Percentiles rank a stretch among this genome's conserved stretches.
Evolutionary conservation across 176 grass and related monocot genomes (phyloP).

Genomic region (Melocanna baccifera): DNA sequence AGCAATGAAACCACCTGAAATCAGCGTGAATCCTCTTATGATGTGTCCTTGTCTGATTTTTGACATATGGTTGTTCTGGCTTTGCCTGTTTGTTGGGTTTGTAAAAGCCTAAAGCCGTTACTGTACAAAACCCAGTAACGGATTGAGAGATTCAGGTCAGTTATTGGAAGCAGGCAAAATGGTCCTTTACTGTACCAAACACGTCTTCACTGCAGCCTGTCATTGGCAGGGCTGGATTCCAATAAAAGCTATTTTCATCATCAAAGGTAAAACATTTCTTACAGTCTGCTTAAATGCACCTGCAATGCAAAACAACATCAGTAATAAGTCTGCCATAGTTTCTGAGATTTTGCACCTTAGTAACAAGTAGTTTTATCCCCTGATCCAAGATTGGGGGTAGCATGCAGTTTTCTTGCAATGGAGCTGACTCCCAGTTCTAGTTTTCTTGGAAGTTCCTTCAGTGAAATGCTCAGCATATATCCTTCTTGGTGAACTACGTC

Average conservation of each 20-base stretch:
- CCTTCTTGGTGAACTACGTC: too few species aligned
- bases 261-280: background rate
- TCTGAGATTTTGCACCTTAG: background rate
- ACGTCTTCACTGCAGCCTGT: conserved; percentile 37
- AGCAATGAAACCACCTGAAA: background rate
- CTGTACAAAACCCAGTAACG: background rate
- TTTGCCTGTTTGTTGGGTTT: conserved; percentile 23
- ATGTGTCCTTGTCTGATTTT: background rate
- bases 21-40: background rate
- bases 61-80: background rate
- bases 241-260: background rate
- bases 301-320: background rate
- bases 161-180: conserved; percentile 13
- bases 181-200: conserved; percentile 29
- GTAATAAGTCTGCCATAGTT: background rate
- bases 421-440: background rate
- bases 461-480: background rate
- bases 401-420: background rate
- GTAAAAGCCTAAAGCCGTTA: background rate
- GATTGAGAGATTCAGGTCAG: background rate
- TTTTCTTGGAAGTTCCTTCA: background rate
- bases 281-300: background rate
- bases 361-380: background rate
- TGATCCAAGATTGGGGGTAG: background rate
- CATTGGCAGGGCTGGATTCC: conserved; percentile 17